Base-by-base conservation (phyloP, 441 rosid genomes). In the Bruguiera hainesii region DNA sequence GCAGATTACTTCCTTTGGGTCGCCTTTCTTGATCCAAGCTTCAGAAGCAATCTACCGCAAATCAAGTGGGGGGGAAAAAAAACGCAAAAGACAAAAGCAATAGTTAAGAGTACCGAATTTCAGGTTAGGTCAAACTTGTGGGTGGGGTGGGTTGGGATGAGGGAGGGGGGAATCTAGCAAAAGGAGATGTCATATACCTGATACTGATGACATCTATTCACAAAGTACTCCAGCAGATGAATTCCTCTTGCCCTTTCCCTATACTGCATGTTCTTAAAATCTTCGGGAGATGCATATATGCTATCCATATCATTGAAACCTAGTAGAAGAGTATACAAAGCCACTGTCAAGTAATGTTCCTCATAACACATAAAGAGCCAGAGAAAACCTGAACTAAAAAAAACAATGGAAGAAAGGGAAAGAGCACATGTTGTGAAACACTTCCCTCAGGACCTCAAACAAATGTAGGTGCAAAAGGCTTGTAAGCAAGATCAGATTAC, bases 291-390 rank as follows among this genome's bases (percentile, higher is more conserved):
- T 30, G 94, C 96, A 76, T 78, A 91, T 61, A 89, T 62, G 73
- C 92, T 94, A 69, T 89, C 97, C 84, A 86, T 81, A 61, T 91
- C 91, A 72, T 89, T 86, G 67, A 89, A 94, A 72, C 97, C 98
- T 89, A 62, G 21, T 50, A 28, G 50, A 30, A 20, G 29, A 60
- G 37, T 7, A 33, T 33, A 33, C 37, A 33, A 33, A 7, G 29
- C 63, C 52, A 66, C 7, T 72, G 29, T 55, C 67, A 63, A 60
- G 56, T 28, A 37, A 30, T 13, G 53, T 37, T 67, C 56, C 49
- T 53, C 23, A 39, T 23, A 59, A 28, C 49, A 31, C 23, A 46
- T 30, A 33, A 20, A 30, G 20, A 15, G 57, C 0, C 59, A 15
- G 33, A 59, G 3, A 37, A 66, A 21, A 56, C 35, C n/a, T n/a